phyloP scores from a whole-genome alignment of 1,139 yeast genomes.

The Taphrina wiesneri region DNA sequence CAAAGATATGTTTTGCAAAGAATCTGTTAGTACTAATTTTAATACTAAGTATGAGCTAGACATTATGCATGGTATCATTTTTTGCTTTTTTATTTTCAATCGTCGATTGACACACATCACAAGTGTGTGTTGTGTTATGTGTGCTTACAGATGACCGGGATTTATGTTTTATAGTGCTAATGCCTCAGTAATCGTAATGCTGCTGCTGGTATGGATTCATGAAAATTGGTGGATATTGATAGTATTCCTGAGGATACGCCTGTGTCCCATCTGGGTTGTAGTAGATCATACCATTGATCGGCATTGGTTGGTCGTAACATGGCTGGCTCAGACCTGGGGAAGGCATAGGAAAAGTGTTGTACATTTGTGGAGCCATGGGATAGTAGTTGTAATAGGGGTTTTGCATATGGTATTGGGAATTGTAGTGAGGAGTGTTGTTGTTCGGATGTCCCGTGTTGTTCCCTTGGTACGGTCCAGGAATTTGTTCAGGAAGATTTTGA shows the following conservation, averaged over 20 bases:
- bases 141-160: neutral
- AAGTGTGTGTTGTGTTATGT: neutral
- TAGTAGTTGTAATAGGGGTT: neutral
- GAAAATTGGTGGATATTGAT: neutral
- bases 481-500: slow-evolving; percentile 15
- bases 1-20: neutral
- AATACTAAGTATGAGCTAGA: neutral
- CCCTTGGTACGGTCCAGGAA: neutral
- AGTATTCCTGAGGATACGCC: slow-evolving; percentile 17
- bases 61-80: neutral
- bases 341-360: slow-evolving; percentile 3
- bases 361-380: neutral
- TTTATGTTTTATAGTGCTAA: neutral
- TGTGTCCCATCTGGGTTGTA: slow-evolving; percentile 15
- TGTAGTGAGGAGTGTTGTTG: neutral
- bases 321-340: neutral
- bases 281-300: neutral
- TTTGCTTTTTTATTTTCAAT: neutral
- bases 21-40: neutral
- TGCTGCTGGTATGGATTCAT: slow-evolving; percentile 10
- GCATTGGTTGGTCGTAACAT: slow-evolving; percentile 4
- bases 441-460: neutral
- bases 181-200: slow-evolving; percentile 10
- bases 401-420: neutral
- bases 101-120: neutral